Conservation (phyloP, 2,329 filamentous ascomycete genomes). For the Ilyonectria mors-panacis region DNA sequence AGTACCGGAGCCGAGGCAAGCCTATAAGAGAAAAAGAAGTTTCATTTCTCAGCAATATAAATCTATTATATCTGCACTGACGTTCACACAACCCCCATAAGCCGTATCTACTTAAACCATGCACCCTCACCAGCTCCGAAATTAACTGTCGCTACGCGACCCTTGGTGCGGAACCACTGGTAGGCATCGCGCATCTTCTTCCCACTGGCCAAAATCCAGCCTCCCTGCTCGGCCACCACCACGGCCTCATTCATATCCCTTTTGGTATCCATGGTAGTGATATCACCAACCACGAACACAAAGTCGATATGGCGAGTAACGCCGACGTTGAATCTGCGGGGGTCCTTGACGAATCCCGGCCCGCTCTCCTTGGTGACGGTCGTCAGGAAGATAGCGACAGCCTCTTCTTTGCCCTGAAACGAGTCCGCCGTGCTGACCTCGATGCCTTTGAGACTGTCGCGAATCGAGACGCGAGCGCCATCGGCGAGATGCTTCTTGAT, state of each 20-base stretch:
- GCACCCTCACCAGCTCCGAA: background rate
- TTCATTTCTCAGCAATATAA: too few relatives aligned
- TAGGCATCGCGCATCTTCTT: slow-evolving; percentile 27
- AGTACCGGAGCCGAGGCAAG: too few relatives aligned
- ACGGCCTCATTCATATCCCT: background rate
- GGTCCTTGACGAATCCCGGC: slow-evolving; percentile 20
- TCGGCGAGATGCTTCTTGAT: background rate
- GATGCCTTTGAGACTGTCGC: background rate
- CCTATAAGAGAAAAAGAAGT: too few relatives aligned
- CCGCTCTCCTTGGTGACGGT: slow-evolving; percentile 17
- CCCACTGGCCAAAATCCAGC: background rate
- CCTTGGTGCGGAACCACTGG: slow-evolving; percentile 5
- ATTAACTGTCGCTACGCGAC: background rate
- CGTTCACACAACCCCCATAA: too few relatives aligned
- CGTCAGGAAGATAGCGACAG: slow-evolving; percentile 19
- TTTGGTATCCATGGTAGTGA: slow-evolving; percentile 1
- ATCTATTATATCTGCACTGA: too few relatives aligned
- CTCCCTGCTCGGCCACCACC: background rate
- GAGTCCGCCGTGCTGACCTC: slow-evolving; percentile 23
- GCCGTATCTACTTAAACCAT: background rate
- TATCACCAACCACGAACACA: slow-evolving; percentile 22
- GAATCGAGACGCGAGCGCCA: background rate
- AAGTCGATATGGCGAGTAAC: slow-evolving; percentile 19
- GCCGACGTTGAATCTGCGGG: slow-evolving; percentile 20
- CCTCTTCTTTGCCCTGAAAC: slow-evolving; percentile 21